Conservation (phyloP, 1,139 yeast species). For the Scheffersomyces quercinus region DNA sequence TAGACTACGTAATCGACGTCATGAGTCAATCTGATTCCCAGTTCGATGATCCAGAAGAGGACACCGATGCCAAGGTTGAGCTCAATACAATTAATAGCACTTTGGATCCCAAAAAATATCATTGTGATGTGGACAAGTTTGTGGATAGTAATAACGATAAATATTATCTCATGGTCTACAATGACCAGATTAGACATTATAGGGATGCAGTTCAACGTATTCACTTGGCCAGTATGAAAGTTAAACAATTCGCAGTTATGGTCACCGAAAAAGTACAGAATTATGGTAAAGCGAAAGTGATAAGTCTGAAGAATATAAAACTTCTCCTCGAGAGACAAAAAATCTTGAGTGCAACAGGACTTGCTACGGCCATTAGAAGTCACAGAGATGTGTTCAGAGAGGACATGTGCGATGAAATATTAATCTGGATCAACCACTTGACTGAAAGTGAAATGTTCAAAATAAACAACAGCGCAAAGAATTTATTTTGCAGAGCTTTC, state of each 20-base stretch:
- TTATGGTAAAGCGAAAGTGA: conserved; percentile 70
- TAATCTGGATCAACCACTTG: conserved; percentile 64
- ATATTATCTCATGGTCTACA: conserved; percentile 65
- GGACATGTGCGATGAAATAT: conserved; percentile 74
- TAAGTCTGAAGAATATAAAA: conserved; percentile 53
- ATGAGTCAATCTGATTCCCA: conserved; percentile 49
- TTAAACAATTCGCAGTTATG: conserved; percentile 71
- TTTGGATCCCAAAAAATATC: conserved; percentile 35
- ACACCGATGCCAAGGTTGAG: conserved; percentile 21
- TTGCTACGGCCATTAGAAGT: conserved; percentile 66
- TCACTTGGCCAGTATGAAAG: conserved; percentile 62
- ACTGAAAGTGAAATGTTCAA: conserved; percentile 57
- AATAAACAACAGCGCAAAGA: conserved; percentile 47
- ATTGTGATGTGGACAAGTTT: conserved; percentile 14
- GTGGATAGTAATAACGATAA: conserved; percentile 49
- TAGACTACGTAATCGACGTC: conserved; percentile 80
- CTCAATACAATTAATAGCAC: conserved; percentile 28
- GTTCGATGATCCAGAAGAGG: conserved; percentile 27
- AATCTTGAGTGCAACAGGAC: conserved; percentile 57
- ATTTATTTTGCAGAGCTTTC: conserved; percentile 56
- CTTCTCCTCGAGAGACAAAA: conserved; percentile 55
- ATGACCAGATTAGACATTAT: conserved; percentile 76
- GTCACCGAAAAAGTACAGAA: conserved; percentile 63
- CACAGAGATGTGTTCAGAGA: conserved; percentile 75
- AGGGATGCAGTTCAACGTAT: conserved; percentile 73